Percentiles rank a stretch among this genome's conserved stretches.
Conservation (phyloP, 108 stramenopile species). For the Aurantiochytrium sp. region DNA sequence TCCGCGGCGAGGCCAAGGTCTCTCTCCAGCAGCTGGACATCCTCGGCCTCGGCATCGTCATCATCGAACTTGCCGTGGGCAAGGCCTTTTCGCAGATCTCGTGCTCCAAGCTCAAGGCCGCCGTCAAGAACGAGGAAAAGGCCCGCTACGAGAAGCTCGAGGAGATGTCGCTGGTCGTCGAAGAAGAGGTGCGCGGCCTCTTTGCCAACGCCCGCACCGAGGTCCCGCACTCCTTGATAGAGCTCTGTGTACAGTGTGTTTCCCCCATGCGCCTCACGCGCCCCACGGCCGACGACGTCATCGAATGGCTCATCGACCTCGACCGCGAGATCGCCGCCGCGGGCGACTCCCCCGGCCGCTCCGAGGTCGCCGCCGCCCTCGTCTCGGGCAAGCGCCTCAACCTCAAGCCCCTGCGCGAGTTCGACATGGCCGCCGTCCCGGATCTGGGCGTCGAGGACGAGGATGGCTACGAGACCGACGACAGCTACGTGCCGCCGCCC, state of each 20-base stretch:
- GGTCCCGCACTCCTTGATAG: neutral
- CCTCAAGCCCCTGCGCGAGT: neutral
- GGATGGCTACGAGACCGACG: constrained; percentile 28
- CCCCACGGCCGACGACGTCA: neutral
- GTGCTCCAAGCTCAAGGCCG: neutral
- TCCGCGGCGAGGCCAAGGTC: neutral
- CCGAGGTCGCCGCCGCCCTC: neutral
- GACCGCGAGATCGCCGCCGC: neutral
- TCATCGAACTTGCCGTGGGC: neutral
- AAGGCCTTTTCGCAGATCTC: neutral
- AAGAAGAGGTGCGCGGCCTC: neutral
- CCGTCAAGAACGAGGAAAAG: constrained; percentile 19
- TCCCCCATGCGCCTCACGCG: constrained; percentile 20
- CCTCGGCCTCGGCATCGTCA: neutral
- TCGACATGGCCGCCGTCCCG: neutral
- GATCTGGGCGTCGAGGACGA: neutral
- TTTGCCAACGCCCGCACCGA: neutral
- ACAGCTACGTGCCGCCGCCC: neutral
- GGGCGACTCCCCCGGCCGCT: neutral
- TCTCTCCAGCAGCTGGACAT: neutral
- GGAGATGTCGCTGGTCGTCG: neutral
- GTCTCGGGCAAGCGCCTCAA: neutral
- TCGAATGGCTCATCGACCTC: constrained; percentile 13
- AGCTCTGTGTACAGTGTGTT: neutral
- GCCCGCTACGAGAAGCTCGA: constrained; percentile 11